phyloP scores from a whole-genome alignment of 2,329 filamentous ascomycete species.

The Xylariaceae sp. region DNA sequence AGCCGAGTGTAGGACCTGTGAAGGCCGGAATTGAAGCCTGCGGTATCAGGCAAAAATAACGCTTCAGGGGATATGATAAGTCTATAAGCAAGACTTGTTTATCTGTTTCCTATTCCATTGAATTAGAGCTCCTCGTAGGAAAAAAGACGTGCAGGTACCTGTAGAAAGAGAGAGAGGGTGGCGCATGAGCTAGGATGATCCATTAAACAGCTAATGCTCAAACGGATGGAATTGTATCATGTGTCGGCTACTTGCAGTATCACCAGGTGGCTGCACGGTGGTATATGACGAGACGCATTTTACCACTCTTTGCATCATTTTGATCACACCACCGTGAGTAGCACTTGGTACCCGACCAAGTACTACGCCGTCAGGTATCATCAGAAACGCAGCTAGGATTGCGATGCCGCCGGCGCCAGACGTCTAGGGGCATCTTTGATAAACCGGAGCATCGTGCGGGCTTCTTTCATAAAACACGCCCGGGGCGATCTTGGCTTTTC shows the following conservation, averaged over 20 bases:
- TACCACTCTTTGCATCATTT: neutral
- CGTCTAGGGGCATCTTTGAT: neutral
- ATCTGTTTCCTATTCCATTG: neutral
- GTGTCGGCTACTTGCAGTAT: neutral
- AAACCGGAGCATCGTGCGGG: neutral
- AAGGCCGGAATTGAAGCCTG: neutral
- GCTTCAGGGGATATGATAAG: no score
- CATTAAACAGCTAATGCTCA: neutral
- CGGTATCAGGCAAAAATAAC: neutral
- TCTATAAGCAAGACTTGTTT: neutral
- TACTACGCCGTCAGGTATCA: neutral
- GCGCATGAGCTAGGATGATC: neutral
- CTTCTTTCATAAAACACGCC: neutral
- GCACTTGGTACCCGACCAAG: neutral
- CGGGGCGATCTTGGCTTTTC: neutral
- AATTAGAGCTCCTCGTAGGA: neutral
- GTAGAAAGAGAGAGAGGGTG: neutral
- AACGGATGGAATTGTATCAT: neutral
- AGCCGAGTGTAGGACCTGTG: neutral
- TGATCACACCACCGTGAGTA: slow-evolving; percentile 1
- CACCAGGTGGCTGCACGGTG: neutral
- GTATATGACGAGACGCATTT: neutral
- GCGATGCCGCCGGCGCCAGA: neutral
- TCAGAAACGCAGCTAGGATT: neutral
- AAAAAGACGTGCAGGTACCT: neutral